These are phyloP conservation scores for Metschnikowia gelsemii DNA, from an alignment of 805 yeast species.

Conservation along the genomic window DNA sequence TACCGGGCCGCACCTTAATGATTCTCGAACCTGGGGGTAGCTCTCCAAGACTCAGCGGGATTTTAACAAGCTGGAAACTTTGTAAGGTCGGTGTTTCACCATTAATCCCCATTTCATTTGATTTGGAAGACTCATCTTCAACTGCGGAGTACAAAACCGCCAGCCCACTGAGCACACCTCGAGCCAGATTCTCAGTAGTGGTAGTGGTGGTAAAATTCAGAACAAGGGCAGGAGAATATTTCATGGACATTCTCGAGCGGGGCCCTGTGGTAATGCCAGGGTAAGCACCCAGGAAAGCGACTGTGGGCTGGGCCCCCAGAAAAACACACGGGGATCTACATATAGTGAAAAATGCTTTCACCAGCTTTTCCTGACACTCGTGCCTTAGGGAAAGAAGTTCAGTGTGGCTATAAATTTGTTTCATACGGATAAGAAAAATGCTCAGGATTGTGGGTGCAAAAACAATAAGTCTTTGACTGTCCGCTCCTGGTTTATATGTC, in stretches of 20 bases:
- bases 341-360: constrained; percentile 6
- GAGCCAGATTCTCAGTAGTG: background rate
- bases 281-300: background rate
- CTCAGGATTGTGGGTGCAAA: constrained; percentile 19
- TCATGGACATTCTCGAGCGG: background rate
- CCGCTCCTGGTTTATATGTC: background rate
- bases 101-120: background rate
- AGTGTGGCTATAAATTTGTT: constrained; percentile 10
- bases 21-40: constrained; percentile 20
- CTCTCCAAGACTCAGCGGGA: constrained; percentile 10
- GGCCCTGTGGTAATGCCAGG: background rate
- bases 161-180: background rate
- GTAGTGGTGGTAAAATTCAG: background rate
- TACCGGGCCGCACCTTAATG: constrained; percentile 27
- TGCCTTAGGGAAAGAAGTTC: constrained; percentile 16
- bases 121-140: background rate
- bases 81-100: background rate
- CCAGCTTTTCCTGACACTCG: constrained; percentile 15
- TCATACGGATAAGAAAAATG: constrained; percentile 10
- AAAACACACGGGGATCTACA: constrained; percentile 1
- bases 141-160: background rate
- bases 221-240: background rate
- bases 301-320: constrained; percentile 2
- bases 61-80: constrained; percentile 10
- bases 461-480: background rate